These are phyloP conservation scores for Lyophyllum semitale DNA, from an alignment of 768 basidiomycete species.

Conservation along the genomic window DNA sequence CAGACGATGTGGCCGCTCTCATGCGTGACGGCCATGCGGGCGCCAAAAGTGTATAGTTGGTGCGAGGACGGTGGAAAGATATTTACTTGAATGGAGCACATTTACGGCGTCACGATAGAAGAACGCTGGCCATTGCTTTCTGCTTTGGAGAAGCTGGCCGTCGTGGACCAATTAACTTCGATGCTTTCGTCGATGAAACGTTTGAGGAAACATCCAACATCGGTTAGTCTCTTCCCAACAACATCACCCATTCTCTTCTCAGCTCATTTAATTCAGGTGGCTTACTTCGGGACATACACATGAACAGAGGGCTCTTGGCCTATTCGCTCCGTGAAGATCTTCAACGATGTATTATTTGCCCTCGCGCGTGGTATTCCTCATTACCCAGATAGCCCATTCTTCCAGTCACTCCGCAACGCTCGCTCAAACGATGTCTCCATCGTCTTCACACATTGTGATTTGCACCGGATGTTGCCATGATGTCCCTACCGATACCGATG, in stretches of 20 bases:
- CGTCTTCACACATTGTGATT: conserved; percentile 5
- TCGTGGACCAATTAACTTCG: conserved; percentile 4
- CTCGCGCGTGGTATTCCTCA: conserved; percentile 2
- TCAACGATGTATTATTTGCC: conserved; percentile 8
- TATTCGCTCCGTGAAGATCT: conserved; percentile 9
- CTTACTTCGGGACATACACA: conserved; percentile 3
- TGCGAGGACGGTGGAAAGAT: conserved; percentile 10
- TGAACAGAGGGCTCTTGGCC: conserved; percentile 2
- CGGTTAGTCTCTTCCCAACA: conserved; percentile 1
- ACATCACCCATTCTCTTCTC: neutral
- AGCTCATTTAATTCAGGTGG: neutral
- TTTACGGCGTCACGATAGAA: conserved; percentile 10
- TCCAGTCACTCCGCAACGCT: conserved; percentile 5
- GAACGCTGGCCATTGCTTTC: conserved; percentile 9
- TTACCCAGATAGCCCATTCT: conserved; percentile 9
- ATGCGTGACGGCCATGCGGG: conserved; percentile 6
- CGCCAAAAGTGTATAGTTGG: conserved; percentile 16
- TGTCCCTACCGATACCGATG: conserved; percentile 6
- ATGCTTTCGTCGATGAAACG: conserved; percentile 13
- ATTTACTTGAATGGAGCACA: conserved; percentile 14
- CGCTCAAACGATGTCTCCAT: conserved; percentile 10
- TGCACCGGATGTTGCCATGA: conserved; percentile 2
- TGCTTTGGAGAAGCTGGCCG: neutral
- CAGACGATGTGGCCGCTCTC: conserved; percentile 16
- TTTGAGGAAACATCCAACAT: conserved; percentile 4